Percentiles rank a stretch among this genome's conserved stretches.
phyloP scores from a whole-genome alignment of 371 early-diverging fungal species.

The Paraphysoderma sedebokerense region DNA sequence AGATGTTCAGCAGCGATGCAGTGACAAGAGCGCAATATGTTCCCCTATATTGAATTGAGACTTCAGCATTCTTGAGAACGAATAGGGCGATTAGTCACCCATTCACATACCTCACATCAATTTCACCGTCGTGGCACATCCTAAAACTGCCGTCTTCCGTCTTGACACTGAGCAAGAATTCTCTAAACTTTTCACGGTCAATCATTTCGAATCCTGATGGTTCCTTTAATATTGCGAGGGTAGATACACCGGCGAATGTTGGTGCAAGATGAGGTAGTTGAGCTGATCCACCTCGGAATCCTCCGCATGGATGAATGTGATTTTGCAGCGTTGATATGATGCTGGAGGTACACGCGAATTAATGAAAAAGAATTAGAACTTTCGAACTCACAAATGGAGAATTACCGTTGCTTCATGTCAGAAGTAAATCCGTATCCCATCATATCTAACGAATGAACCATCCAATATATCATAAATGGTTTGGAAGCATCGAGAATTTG shows the following conservation, averaged over 20 bases:
- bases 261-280: slow-evolving; percentile 68
- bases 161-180: slow-evolving; percentile 66
- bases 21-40: slow-evolving; percentile 76
- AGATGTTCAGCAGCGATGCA: slow-evolving; percentile 54
- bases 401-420: slow-evolving; percentile 16
- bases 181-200: slow-evolving; percentile 35
- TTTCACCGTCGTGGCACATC: slow-evolving; percentile 83
- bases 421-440: slow-evolving; percentile 24
- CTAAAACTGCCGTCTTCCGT: slow-evolving; percentile 75
- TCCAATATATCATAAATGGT: slow-evolving; percentile 89
- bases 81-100: neutral
- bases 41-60: slow-evolving; percentile 32
- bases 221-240: slow-evolving; percentile 51
- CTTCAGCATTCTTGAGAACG: neutral
- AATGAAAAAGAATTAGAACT: too few relatives aligned
- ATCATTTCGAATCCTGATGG: slow-evolving; percentile 51
- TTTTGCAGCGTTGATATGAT: slow-evolving; percentile 39
- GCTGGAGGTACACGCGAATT: too few relatives aligned
- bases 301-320: slow-evolving; percentile 53
- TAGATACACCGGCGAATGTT: slow-evolving; percentile 68
- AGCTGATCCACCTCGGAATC: slow-evolving; percentile 67
- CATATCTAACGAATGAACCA: slow-evolving; percentile 60
- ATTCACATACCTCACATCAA: slow-evolving; percentile 57
- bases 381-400: too few relatives aligned
- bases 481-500: slow-evolving; percentile 79